Conservation (phyloP, 139 green algal genomes). For the Axilococcus clingmanii region DNA sequence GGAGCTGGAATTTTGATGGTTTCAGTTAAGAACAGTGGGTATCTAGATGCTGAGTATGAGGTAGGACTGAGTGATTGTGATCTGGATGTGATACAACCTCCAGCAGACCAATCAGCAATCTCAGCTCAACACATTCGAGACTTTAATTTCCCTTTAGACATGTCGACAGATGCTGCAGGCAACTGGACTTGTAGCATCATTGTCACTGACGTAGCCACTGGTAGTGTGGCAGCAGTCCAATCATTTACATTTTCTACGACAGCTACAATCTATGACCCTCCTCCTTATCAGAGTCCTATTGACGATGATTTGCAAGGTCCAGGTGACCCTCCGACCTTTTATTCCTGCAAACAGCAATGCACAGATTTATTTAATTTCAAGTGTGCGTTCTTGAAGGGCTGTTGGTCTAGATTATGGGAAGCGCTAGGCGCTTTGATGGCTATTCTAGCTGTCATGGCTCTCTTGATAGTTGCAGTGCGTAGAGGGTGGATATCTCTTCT, state of each 20-base stretch:
- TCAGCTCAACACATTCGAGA: not conserved
- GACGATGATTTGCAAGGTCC: not conserved
- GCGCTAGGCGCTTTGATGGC: not conserved
- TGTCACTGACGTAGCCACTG: not conserved
- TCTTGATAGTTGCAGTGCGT: too few species aligned
- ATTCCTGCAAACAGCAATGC: conserved; percentile 19
- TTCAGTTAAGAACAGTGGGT: conserved; percentile 49
- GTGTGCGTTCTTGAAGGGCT: conserved; percentile 29
- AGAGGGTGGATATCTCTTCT: too few species aligned
- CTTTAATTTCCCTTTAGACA: conserved; percentile 20
- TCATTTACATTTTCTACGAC: conserved; percentile 1
- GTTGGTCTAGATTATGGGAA: conserved; percentile 17
- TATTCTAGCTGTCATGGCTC: too few species aligned
- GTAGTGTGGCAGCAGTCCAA: not conserved
- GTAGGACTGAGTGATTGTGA: conserved; percentile 46
- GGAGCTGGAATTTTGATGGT: conserved; percentile 48
- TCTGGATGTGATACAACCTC: conserved; percentile 17
- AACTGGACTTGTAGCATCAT: not conserved
- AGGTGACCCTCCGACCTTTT: not conserved
- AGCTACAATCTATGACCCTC: too few species aligned
- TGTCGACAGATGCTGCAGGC: conserved; percentile 1
- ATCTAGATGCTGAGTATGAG: conserved; percentile 41
- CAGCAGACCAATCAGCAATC: conserved; percentile 24
- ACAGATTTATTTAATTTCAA: conserved; percentile 33
- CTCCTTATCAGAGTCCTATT: too few species aligned